Evolutionary conservation across 1,139 yeast species (phyloP), one percentile per base, ranked within the genome.

Genomic region (Geotrichum restrictum): DNA sequence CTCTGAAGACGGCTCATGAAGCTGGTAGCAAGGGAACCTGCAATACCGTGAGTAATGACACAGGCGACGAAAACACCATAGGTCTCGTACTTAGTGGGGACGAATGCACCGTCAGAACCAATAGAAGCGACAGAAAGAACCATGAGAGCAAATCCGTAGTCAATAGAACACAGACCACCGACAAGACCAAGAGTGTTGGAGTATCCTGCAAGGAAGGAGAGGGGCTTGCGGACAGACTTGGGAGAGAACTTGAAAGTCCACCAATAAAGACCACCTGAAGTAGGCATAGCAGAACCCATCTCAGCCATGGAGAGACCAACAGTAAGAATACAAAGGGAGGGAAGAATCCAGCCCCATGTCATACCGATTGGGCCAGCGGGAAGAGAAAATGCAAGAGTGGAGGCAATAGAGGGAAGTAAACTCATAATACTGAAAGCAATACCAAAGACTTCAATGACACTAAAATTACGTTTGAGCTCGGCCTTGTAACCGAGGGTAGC

Each of bases 401-500:
- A 68, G 2, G 72, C 70, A 41, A 84, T 80, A 8, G 89, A 83
- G 2, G 93, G 91, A 53, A 85, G 73, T 53, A 85, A 72, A 3
- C 88, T 87, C 64, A 85, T 74, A 51, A 85, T 87, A 10, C 87
- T 80, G 69, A 85, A 85, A n/a, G 88, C 82, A 33, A 68, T 67
- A 21, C 72, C 71, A 55, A 69, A 69, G 27, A 83, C 86, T 40
- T 83, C 80, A 57, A 84, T 78, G 1, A 84, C 77, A 2, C 85
- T 75, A 60, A 70, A 71, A 60, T 85, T 88, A 64, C 93, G 77
- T 60, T 78, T 79, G 64, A 85, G 79, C 64, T 84, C 91, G 60
- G 82, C 87, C 64, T 82, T 81, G 66, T 85, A 85, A 27, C 93
- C 93, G 64, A 85, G 73, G 31, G 65, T 61, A 51, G 65, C 69